Conservation (phyloP, 495 filamentous ascomycete species). For the Pyrenula aspistea region DNA sequence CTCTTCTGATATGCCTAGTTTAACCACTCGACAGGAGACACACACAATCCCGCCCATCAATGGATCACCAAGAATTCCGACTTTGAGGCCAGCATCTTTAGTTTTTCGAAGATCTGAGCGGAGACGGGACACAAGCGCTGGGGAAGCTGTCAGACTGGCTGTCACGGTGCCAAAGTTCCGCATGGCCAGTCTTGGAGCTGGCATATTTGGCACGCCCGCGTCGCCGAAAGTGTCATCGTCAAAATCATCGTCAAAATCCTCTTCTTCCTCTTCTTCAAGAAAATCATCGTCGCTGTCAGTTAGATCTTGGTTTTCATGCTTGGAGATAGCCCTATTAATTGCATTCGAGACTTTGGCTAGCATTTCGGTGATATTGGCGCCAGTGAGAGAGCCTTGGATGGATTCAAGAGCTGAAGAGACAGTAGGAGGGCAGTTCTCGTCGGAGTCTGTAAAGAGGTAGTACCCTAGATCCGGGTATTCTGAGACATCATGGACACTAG, state of each 20-base stretch:
- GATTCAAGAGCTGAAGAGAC: conserved; percentile 35
- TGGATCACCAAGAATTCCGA: conserved; percentile 48
- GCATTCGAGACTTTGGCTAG: conserved; percentile 25
- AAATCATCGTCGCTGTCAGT: conserved; percentile 21
- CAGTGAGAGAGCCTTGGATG: conserved; percentile 14
- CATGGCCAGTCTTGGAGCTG: neutral
- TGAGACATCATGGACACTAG: conserved; percentile 32
- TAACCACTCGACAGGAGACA: conserved; percentile 45
- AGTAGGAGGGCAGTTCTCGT: conserved; percentile 27
- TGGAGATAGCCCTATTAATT: conserved; percentile 18
- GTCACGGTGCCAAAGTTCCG: conserved; percentile 8
- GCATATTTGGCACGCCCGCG: conserved; percentile 7
- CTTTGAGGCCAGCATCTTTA: conserved; percentile 58
- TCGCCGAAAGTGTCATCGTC: conserved; percentile 2
- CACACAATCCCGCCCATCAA: conserved; percentile 50
- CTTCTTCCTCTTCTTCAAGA: conserved; percentile 22
- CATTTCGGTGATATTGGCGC: conserved; percentile 18
- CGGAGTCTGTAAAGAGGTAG: conserved; percentile 42
- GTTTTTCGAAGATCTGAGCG: conserved; percentile 49
- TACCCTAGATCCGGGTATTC: conserved; percentile 58
- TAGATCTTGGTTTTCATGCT: conserved; percentile 12
- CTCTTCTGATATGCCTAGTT: conserved; percentile 66
- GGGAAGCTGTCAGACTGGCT: conserved; percentile 9
- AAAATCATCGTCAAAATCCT: conserved; percentile 5
- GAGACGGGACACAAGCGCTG: conserved; percentile 21